These are phyloP conservation scores for Candida andamanensis DNA, from an alignment of 805 yeast species.

Conservation along the genomic window DNA sequence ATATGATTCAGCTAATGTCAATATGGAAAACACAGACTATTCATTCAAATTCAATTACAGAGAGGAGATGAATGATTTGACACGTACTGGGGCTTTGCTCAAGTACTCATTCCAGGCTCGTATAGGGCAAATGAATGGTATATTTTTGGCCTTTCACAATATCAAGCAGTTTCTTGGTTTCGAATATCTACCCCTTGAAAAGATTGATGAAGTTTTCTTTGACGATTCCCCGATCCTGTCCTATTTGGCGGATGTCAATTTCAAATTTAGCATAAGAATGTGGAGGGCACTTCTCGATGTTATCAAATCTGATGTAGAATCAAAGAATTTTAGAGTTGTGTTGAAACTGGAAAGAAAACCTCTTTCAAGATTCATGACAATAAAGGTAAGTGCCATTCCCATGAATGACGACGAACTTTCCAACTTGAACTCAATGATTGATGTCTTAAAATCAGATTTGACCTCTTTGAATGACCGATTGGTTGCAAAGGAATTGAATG, in stretches of 20 bases:
- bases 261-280: conserved; percentile 52
- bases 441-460: too few relatives aligned
- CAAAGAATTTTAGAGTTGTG: conserved; percentile 7
- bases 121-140: conserved; percentile 96
- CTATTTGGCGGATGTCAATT: conserved; percentile 62
- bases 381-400: conserved; percentile 29
- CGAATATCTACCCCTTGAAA: conserved; percentile 73
- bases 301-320: conserved; percentile 22
- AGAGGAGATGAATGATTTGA: conserved; percentile 65
- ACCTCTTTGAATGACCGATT: too few relatives aligned
- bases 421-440: conserved; percentile 15
- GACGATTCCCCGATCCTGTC: conserved; percentile 27
- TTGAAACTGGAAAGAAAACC: conserved; percentile 9
- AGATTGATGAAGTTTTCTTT: conserved; percentile 52
- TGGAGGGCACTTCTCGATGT: conserved; percentile 33
- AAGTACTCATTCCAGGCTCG: conserved; percentile 90
- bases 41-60: conserved; percentile 1
- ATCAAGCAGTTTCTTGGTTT: conserved; percentile 79
- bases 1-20: conserved; percentile 63
- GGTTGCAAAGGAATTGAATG: too few relatives aligned
- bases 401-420: conserved; percentile 16
- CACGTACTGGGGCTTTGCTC: conserved; percentile 63
- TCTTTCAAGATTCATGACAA: conserved; percentile 1
- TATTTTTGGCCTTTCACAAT: conserved; percentile 88
- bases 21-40: conserved; percentile 29